phyloP scores from a whole-genome alignment of 2,329 filamentous ascomycete species.

The Aspergillus ochraceoroseus region DNA sequence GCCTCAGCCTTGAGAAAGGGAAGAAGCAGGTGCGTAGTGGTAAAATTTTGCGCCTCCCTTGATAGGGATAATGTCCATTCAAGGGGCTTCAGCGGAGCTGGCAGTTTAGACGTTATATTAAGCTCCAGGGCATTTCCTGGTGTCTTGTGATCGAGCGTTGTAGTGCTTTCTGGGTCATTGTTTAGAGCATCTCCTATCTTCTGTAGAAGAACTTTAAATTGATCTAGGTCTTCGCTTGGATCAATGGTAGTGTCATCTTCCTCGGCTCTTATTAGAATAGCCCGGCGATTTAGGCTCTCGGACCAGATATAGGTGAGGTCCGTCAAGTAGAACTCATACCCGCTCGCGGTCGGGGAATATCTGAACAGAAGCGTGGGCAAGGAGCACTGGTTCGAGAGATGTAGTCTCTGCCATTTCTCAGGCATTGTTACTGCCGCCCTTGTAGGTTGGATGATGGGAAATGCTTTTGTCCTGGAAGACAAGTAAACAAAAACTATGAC shows the following conservation, averaged over 20 bases:
- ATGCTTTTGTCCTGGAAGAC: background rate
- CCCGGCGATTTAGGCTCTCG: slow-evolving; percentile 45
- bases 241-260: slow-evolving; percentile 54
- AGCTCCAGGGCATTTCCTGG: slow-evolving; percentile 42
- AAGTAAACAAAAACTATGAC: slow-evolving; percentile 4
- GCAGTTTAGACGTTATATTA: slow-evolving; percentile 48
- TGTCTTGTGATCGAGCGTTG: slow-evolving; percentile 28
- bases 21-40: slow-evolving; percentile 50
- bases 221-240: slow-evolving; percentile 53
- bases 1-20: slow-evolving; percentile 51
- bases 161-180: slow-evolving; percentile 30
- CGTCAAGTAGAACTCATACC: slow-evolving; percentile 53
- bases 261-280: slow-evolving; percentile 49
- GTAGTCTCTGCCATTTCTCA: slow-evolving; percentile 36
- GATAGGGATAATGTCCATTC: slow-evolving; percentile 50
- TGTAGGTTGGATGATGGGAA: background rate
- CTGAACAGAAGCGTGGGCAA: slow-evolving; percentile 40
- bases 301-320: slow-evolving; percentile 57
- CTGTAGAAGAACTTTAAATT: slow-evolving; percentile 53
- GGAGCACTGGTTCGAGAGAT: slow-evolving; percentile 20
- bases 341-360: slow-evolving; percentile 32
- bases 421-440: slow-evolving; percentile 25
- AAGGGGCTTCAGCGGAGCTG: slow-evolving; percentile 50
- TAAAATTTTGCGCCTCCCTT: slow-evolving; percentile 36
- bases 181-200: slow-evolving; percentile 51